phyloP scores from a whole-genome alignment of 352 stramenopile genomes.

The Pythium phragmitis region DNA sequence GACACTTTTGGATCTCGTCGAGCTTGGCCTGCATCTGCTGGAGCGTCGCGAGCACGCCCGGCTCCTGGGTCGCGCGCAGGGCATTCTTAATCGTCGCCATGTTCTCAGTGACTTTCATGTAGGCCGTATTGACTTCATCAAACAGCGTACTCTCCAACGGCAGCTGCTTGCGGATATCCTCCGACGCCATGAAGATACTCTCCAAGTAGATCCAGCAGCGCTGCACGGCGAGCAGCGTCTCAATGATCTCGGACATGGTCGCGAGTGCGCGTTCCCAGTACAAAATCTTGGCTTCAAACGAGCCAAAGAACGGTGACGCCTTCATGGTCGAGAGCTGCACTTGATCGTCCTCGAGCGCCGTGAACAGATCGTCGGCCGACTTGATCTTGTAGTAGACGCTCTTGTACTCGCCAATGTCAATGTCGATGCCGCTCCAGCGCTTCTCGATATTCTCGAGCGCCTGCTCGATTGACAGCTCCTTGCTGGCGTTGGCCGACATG shows the following conservation, averaged over 20 bases:
- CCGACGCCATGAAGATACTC: conserved; percentile 94
- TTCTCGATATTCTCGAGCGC: conserved; percentile 84
- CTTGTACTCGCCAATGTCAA: conserved; percentile 93
- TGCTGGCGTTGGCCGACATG: conserved; percentile 88
- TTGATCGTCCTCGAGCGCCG: conserved; percentile 89
- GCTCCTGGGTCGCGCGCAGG: conserved; percentile 60
- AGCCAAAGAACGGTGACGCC: conserved; percentile 91
- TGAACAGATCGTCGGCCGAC: conserved; percentile 90
- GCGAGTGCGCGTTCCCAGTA: conserved; percentile 87
- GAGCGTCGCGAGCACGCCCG: conserved; percentile 59
- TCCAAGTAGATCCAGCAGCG: conserved; percentile 95
- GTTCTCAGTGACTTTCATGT: conserved; percentile 65
- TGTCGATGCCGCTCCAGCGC: conserved; percentile 85
- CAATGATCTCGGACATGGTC: conserved; percentile 89
- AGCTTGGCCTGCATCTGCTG: conserved; percentile 85
- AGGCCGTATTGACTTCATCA: conserved; percentile 84
- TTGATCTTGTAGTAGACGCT: conserved; percentile 92
- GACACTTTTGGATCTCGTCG: conserved; percentile 86
- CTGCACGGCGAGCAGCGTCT: conserved; percentile 88
- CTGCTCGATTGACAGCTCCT: conserved; percentile 92
- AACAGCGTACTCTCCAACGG: conserved; percentile 85
- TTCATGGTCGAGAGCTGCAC: conserved; percentile 94
- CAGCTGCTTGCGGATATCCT: conserved; percentile 94
- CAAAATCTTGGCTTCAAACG: conserved; percentile 87
- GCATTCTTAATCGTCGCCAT: conserved; percentile 84